phyloP scores from a whole-genome alignment of 768 basidiomycete genomes.

The Holtermannia corniformis region DNA sequence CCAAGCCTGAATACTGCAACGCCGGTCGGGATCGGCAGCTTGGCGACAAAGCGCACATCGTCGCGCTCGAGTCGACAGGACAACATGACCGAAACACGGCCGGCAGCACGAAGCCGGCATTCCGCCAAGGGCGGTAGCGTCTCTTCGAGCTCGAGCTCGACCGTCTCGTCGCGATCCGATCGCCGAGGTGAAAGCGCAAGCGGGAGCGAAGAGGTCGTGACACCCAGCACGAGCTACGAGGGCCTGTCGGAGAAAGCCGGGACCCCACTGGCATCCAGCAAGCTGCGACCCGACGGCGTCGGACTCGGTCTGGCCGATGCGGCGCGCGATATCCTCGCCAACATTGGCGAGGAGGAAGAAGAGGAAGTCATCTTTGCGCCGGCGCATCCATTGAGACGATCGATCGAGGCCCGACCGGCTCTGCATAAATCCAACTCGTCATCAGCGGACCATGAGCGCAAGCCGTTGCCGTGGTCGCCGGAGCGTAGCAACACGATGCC shows the following conservation, averaged over 20 bases:
- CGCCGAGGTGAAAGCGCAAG: constrained; percentile 11
- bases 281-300: constrained; percentile 1
- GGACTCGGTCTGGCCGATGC: neutral
- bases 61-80: neutral
- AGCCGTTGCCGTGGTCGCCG: neutral
- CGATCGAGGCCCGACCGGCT: no score
- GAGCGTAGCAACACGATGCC: neutral
- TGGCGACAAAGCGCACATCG: neutral
- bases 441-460: neutral
- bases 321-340: constrained; percentile 15
- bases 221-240: constrained; percentile 28
- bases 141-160: constrained; percentile 13
- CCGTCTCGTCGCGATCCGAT: constrained; percentile 13
- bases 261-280: neutral
- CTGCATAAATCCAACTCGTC: constrained; percentile 1
- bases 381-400: neutral
- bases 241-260: constrained; percentile 20
- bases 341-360: constrained; percentile 32
- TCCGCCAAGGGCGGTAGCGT: constrained; percentile 14
- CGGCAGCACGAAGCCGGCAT: constrained; percentile 9
- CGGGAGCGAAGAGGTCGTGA: constrained; percentile 32
- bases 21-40: constrained; percentile 4
- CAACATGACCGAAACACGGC: neutral
- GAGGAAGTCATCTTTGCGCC: constrained; percentile 20
- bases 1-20: constrained; percentile 16